Base-by-base conservation (phyloP, 164 flowering plant genomes). In the Chimonanthus salicifolius region DNA sequence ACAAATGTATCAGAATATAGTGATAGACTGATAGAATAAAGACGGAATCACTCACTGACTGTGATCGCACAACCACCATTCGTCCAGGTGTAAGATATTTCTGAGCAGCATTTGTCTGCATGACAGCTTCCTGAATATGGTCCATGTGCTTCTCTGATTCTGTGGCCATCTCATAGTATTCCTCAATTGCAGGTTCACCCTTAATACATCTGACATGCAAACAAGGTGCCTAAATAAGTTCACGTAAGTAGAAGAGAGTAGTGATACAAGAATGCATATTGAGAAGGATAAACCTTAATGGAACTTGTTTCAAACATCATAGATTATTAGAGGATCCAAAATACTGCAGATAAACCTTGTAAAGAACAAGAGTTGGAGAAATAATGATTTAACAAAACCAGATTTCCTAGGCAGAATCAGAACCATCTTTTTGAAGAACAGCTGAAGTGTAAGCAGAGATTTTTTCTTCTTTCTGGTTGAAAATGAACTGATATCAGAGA, bases 181-280 rank as follows among this genome's bases (percentile, higher is more conserved):
- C 99, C 83, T 96, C 98, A 73, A 96, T 94, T 54, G 90, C 86
- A 33, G 98, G 95, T 82, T 94, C 99, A 77, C 98, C 97, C 76
- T 90, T 90, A 82, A 94, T 90, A 75, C 99, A 96, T 75, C 98
- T 96, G 80, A 45, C 78, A 87, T 8, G 76, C 68, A 78, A 76
- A 33, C 33, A 77, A 54, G n/a, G 60, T 54, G 60, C n/a, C 15
- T 54, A n/a, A 54, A 54, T 54, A 54, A n/a, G 11, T 11, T 11
- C 11, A 75, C 15, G 47, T n/a, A 67, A 46, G 11, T 6, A 3
- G 47, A 67, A 7, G 16, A 44, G 5, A 44, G n/a, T 3, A 44
- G 48, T 66, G 7, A 7, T 11, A n/a, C 18, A 45, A 44, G 48
- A 8, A 66, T 44, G 68, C 47, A 66, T 44, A 13, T 8, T 7